Evolutionary conservation across 163 green algal genomes (phyloP), one percentile per base, ranked within the genome.

Genomic region (Chloromonas sp.): DNA sequence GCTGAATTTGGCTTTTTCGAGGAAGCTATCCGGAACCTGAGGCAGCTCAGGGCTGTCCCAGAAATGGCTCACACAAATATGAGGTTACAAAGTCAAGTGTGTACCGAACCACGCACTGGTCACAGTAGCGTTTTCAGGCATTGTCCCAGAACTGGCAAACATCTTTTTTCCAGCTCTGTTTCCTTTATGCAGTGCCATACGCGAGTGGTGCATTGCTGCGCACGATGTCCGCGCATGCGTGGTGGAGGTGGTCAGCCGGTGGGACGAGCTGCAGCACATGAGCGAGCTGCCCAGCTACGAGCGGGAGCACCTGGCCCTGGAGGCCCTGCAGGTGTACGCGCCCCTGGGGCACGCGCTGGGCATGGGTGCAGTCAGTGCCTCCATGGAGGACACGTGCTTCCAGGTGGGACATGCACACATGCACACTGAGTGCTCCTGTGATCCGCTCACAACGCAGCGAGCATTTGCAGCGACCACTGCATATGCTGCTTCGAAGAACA

Each of bases 271-370:
- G 84, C 81, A 86, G 71, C 83, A 90, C 70, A 81, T 90, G 66
- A 60, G n/a, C 0, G 70, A n/a, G 0, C 81, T 87, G 66, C 84
- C 88, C 8, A 15, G 71, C 58, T 89, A 85, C 14, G 86, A 91
- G 84, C 91, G 88, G 78, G 91, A 95, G 86, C 83, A 90, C 3
- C 61, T 88, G 14, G 94, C 94, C 0, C 83, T 97, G 82, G 93
- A 97, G 87, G 83, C 80, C 3, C 79, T 82, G 79, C 79, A 82
- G 78, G 83, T 93, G 57, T 88, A 86, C 5, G 87, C 93, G 0
- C 95, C 95, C 2, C 89, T 98, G 87, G 94, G 91, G 1, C 94
- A 98, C 85, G 94, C 94, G 1, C 83, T 98, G 82, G 93, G 94
- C 0, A 81, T 97, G 61, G 84, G 89, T 0, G 60, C 82, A 0